Conservation (phyloP, 768 basidiomycete genomes). For the Leccinum subgranulosum region DNA sequence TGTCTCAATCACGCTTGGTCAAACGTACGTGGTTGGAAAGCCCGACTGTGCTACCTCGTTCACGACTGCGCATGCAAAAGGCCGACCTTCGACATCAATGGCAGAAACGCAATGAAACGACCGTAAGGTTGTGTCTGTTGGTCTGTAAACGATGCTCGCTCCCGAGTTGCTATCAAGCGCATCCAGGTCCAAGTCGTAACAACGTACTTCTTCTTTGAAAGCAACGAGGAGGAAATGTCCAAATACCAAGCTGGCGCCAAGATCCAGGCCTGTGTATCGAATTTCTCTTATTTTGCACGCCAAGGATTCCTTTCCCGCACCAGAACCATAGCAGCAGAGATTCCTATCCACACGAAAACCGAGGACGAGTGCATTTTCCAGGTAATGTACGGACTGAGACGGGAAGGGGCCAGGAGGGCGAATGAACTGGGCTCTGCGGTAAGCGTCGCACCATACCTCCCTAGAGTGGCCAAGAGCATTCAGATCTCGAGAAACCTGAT, state of each 20-base stretch:
- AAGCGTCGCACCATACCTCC: slow-evolving; percentile 16
- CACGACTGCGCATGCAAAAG: slow-evolving; percentile 15
- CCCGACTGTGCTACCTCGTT: neutral
- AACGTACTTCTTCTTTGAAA: slow-evolving; percentile 11
- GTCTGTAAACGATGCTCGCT: slow-evolving; percentile 10
- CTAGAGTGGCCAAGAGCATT: slow-evolving; percentile 2
- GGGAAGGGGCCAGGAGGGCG: slow-evolving; percentile 17
- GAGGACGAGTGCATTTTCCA: slow-evolving; percentile 14
- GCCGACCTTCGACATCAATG: slow-evolving; percentile 9
- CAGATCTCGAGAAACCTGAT: slow-evolving; percentile 12
- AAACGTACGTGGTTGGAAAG: neutral
- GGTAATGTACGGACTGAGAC: slow-evolving; percentile 10
- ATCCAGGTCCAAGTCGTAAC: slow-evolving; percentile 11
- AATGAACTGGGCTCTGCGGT: slow-evolving; percentile 12
- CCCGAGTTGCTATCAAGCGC: neutral
- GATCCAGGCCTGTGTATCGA: neutral
- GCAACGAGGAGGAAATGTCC: slow-evolving; percentile 16
- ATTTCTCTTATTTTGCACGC: slow-evolving; percentile 2
- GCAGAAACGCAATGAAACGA: slow-evolving; percentile 11
- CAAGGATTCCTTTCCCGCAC: neutral
- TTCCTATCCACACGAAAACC: slow-evolving; percentile 9
- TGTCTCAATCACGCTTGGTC: neutral
- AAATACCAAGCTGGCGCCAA: slow-evolving; percentile 8
- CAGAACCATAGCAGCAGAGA: neutral
- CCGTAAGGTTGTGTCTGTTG: neutral